A percentile compares a stretch with the other conserved stretches of the same genome.
These are phyloP conservation scores for Pseudevernia furfuracea DNA, from an alignment of 495 filamentous ascomycete species.

Conservation along the genomic window DNA sequence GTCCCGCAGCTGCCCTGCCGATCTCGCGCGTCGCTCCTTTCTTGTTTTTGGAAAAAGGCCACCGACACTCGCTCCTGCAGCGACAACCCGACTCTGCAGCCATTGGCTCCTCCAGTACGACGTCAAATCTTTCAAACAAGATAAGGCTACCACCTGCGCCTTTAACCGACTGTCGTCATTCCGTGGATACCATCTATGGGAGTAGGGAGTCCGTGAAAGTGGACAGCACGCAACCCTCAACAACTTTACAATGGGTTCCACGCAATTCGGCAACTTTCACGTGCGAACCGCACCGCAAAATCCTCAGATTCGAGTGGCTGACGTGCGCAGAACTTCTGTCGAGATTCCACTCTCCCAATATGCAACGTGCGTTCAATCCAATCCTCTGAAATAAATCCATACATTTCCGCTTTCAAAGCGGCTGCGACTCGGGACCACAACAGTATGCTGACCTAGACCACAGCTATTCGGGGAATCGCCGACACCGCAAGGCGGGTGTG, in stretches of 20 bases:
- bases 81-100: neutral
- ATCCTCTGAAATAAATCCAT: neutral
- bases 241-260: constrained; percentile 43
- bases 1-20: constrained; percentile 19
- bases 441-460: constrained; percentile 17
- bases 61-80: neutral
- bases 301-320: constrained; percentile 7
- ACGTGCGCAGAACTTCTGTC: constrained; percentile 74
- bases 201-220: constrained; percentile 10
- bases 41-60: constrained; percentile 20
- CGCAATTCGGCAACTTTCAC: constrained; percentile 84
- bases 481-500: constrained; percentile 55
- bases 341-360: constrained; percentile 87
- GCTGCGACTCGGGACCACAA: neutral
- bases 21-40: constrained; percentile 22
- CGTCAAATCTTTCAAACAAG: neutral
- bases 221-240: constrained; percentile 9
- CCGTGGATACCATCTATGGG: neutral
- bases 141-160: neutral
- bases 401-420: neutral
- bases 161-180: neutral
- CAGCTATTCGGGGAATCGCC: constrained; percentile 23
- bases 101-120: constrained; percentile 6
- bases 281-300: constrained; percentile 45
- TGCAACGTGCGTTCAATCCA: constrained; percentile 73